phyloP scores from a whole-genome alignment of 2,329 filamentous ascomycete genomes.

The Tolypocladium tropicale region DNA sequence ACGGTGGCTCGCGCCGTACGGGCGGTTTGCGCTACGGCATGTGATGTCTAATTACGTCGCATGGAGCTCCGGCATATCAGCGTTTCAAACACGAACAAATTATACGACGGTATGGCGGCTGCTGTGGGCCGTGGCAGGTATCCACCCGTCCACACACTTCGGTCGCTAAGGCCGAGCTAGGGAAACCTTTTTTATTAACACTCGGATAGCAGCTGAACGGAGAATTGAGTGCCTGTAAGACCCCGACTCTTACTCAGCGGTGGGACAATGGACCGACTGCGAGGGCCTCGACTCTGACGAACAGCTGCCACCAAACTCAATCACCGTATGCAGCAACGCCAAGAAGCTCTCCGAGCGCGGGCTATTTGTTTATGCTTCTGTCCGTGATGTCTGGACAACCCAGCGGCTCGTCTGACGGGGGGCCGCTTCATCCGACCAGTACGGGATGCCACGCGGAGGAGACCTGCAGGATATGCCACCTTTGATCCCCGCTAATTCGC shows the following conservation, averaged over 20 bases:
- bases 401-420: too few species aligned
- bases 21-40: neutral
- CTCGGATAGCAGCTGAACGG: neutral
- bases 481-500: too few species aligned
- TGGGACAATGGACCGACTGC: neutral
- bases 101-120: neutral
- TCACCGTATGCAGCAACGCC: too few species aligned
- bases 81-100: neutral
- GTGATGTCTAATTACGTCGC: neutral
- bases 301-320: neutral
- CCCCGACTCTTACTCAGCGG: neutral
- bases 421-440: too few species aligned
- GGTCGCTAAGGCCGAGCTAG: neutral
- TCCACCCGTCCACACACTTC: neutral
- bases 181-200: neutral
- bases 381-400: too few species aligned
- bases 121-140: neutral
- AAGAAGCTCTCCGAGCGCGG: too few species aligned
- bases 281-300: neutral
- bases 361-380: too few species aligned
- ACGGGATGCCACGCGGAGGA: too few species aligned
- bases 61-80: neutral
- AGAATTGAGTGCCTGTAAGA: neutral
- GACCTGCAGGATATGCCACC: too few species aligned
- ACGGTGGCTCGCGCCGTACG: neutral